phyloP scores from a whole-genome alignment of 148 eudicot genomes.

The Fagopyrum homotropicum region DNA sequence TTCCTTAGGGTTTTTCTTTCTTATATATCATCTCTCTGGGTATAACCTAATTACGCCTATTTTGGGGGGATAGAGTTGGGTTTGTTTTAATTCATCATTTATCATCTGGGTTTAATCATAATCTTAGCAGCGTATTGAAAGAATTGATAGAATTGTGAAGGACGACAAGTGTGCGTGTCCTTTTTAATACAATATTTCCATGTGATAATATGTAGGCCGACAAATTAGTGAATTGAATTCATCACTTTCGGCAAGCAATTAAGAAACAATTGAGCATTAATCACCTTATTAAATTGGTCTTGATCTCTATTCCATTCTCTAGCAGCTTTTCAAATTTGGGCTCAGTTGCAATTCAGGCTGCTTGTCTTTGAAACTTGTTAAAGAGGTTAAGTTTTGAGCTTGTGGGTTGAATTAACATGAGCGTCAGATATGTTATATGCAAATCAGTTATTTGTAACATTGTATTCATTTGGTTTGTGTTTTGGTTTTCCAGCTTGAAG shows the following conservation, averaged over 20 bases:
- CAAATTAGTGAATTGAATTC: neutral
- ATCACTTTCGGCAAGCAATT: neutral
- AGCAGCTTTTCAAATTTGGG: neutral
- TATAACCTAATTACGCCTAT: neutral
- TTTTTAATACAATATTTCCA: neutral
- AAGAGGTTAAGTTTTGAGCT: neutral
- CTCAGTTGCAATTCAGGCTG: neutral
- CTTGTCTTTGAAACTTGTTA: neutral
- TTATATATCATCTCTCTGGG: neutral
- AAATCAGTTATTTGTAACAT: neutral
- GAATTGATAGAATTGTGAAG: neutral
- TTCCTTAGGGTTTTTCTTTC: neutral
- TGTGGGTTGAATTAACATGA: neutral
- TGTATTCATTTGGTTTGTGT: neutral
- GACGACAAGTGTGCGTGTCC: neutral
- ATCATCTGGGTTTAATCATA: neutral
- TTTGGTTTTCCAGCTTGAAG: neutral
- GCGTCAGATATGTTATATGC: neutral
- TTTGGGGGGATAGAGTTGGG: constrained; percentile 4
- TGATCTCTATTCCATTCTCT: neutral
- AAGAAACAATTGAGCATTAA: neutral
- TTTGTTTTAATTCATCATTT: neutral
- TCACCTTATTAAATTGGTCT: neutral
- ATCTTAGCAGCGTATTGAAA: neutral
- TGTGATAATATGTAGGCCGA: neutral